Base-by-base conservation (phyloP, 345 rosid species). In the Boechera stricta region DNA sequence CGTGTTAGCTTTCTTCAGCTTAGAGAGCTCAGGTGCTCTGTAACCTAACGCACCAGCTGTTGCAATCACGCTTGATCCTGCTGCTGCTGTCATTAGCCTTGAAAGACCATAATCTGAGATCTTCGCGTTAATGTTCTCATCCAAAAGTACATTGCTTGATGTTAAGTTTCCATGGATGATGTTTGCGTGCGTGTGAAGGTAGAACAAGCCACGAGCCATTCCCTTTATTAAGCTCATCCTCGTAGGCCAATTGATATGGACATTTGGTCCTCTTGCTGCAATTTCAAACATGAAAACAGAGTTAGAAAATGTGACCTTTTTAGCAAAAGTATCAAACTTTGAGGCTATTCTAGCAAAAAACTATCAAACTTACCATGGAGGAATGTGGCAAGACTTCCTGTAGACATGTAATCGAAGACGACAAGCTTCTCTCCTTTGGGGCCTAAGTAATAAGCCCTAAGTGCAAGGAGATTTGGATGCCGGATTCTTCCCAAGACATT, bases 391-490 rank as follows among this genome's bases (percentile, higher is more conserved):
- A 92, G 97, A 38, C 96, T 92, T 58, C 98, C 99, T 78, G 82
- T 87, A 74, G 91, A 74, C 93, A 95, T 89, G 86, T 92, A 92
- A 71, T 95, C 98, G 16, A 90, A 92, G 67, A 92, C 99, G 9
- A 95, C 92, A 78, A 92, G 97, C 86, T 90, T 95, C 85, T 92
- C 99, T 59, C 96, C 98, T 69, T 90, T 95, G 31, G 98, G 99
- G 6, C 99, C 99, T 53, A 89, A 71, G 84, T 95, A 95, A 79
- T 91, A 95, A 64, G 97, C 98, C 73, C 98, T 82, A 18, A 95
- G 83, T 1, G 98, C 91, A 53, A 90, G 78, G 18, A 95, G 92
- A 82, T 95, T 95, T 0, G 87, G 94, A 61, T 95, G 94, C 13
- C 97, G 74, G 39, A 95, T 89, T 82, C 84, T 83, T 18, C 99